Base-by-base conservation (phyloP, 129 eudicot species). In the Apium graveolens region DNA sequence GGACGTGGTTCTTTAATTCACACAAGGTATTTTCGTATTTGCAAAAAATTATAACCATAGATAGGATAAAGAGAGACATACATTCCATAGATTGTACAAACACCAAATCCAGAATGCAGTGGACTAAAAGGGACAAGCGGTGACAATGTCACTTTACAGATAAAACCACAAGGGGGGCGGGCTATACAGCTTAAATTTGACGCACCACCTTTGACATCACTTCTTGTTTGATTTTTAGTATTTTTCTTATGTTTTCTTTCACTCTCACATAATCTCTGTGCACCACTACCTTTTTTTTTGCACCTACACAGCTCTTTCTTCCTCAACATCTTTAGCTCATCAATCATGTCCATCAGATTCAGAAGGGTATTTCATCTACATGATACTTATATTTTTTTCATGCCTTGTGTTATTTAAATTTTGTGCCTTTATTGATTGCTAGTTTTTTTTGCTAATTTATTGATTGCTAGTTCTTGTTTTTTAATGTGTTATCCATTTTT, bases 311-410 rank as follows among this genome's bases (percentile, higher is more conserved):
- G 3, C 37, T 29, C 70, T 13, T 12, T 27, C 70, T 63, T 63
- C 70, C 70, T 62, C 37, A 62, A 26, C 45, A 24, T 20, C 5
- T 70, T 42, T 26, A 79, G 46, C 20, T 14, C 32, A 41, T 45
- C 53, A 68, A 27, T 80, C 72, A 86, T 86, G 89, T 86, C 89
- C 57, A 82, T 82, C 86, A 76, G 86, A 65, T 72, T 77, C 81
- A 72, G 86, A 80, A 81, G 80, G 85, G 89, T 86, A 86, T 20
- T 55, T 34, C n/a, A 9, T 21, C 0, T 78, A 6, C 16, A 35
- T 12, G 5, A 37, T 78, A 27, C 46, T 24, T 20, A 11, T 43
- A 20, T 26, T 14, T 17, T 20, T 32, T 10, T 7, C 14, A 17
- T 53, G 27, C 62, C 31, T 29, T 74, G 77, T 16, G 27, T 26